Evolutionary conservation across 345 rosid genomes (phyloP), one percentile per base, ranked within the genome.

Genomic region (Moricandia moricandioides): DNA sequence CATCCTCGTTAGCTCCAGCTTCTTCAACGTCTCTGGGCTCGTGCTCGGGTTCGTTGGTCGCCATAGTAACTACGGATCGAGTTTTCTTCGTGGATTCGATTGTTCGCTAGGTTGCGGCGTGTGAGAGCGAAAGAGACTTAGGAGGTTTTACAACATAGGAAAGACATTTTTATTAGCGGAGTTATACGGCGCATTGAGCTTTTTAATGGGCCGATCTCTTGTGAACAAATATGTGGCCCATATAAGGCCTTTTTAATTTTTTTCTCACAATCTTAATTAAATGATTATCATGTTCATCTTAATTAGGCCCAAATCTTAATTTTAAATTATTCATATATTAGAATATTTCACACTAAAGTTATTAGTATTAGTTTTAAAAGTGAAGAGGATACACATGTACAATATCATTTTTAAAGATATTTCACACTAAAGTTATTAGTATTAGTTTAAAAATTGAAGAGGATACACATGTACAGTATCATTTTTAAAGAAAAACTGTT

Each of bases 1-100:
- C 98, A 39, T 93, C 98, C 5, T 93, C 97, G 65, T 78, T 89
- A 71, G 91, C 86, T 30, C 84, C 89, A 7, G 87, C 74, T 4
- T 87, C 92, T 65, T 88, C 97, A 2, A 83, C 96, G 13, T 88
- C 98, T 75, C 90, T 81, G 83, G 62, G 86, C 78, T 81, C 84
- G 82, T 67, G 86, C 51, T 84, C 82, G 18, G 92, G 92, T 29
- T 87, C 89, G 18, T 64, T 80, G 83, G 77, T 85, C 11, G 93
- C 89, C 97, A 91, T 91, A 69, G 56, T 66, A 16, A 17, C 37
- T 24, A 17, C 8, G 34, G 16, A 57, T 65, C 47, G 64, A 68
- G 52, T 45, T 45, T 45, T 45, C 8, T 45, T 45, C 17, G 52
- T 45, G 17, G 62, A 18, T 49, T 16, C 6, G 21, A 45, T 63